A percentile compares a stretch with the other conserved stretches of the same genome.
Evolutionary conservation across 305 asterid species (phyloP).

Genomic region (Vinca major): DNA sequence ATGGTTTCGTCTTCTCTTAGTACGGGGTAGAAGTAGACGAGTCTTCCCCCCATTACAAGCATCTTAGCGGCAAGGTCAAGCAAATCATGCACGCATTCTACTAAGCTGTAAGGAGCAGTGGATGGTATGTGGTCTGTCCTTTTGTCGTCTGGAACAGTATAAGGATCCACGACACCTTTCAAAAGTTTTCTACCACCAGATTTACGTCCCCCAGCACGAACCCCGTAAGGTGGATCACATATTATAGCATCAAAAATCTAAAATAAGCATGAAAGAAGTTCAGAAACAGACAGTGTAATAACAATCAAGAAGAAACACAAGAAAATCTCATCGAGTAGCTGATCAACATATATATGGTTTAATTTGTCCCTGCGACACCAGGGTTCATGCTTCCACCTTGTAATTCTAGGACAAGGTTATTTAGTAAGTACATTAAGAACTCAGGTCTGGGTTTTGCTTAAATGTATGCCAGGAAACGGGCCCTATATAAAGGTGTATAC

Average conservation of each 20-base stretch:
- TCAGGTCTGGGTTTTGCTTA: no score
- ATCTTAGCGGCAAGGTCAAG: constrained; percentile 84
- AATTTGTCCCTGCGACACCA: no score
- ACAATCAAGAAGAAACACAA: no score
- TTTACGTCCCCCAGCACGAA: constrained; percentile 98
- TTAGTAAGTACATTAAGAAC: no score
- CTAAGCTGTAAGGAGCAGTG: constrained; percentile 87
- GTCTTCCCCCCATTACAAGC: constrained; percentile 89
- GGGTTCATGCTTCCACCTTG: no score
- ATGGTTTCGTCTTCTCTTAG: constrained; percentile 55
- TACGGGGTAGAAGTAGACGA: constrained; percentile 86
- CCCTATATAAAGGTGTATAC: no score
- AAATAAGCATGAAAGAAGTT: constrained; percentile 11
- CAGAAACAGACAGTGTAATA: neutral
- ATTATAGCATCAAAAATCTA: constrained; percentile 91
- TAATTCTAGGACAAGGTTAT: no score
- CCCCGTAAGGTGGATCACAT: constrained; percentile 98
- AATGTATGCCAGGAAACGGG: no score
- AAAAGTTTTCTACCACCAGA: constrained; percentile 97
- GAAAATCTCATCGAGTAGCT: no score
- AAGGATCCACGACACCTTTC: constrained; percentile 75
- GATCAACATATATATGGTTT: no score
- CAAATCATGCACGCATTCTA: constrained; percentile 86
- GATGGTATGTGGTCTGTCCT: constrained; percentile 91
- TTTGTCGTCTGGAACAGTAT: constrained; percentile 82